Percentiles rank a stretch among this genome's conserved stretches.
phyloP scores from a whole-genome alignment of 1,139 yeast species.

The Blastobotrys persicus region DNA sequence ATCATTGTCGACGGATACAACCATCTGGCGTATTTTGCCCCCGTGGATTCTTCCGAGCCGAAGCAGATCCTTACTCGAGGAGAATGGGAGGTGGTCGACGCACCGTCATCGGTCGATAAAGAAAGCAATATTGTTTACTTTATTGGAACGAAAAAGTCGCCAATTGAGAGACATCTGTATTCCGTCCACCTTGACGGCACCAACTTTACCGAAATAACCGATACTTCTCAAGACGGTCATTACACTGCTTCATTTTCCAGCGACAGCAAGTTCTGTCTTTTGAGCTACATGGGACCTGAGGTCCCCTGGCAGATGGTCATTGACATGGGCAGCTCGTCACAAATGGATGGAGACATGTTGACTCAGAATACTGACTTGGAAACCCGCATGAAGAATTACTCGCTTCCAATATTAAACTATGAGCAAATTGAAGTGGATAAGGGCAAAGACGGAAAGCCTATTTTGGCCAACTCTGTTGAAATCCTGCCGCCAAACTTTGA shows the following conservation, averaged over 20 bases:
- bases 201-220: slow-evolving; percentile 51
- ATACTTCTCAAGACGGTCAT: slow-evolving; percentile 59
- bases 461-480: slow-evolving; percentile 66
- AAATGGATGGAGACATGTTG: slow-evolving; percentile 38
- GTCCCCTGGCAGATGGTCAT: slow-evolving; percentile 64
- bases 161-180: slow-evolving; percentile 58
- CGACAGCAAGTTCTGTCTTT: slow-evolving; percentile 52
- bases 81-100: slow-evolving; percentile 65
- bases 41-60: slow-evolving; percentile 47
- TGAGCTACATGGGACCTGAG: slow-evolving; percentile 62
- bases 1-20: slow-evolving; percentile 61
- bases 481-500: slow-evolving; percentile 70
- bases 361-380: slow-evolving; percentile 38
- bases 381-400: slow-evolving; percentile 38
- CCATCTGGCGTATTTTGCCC: slow-evolving; percentile 67
- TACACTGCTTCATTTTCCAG: slow-evolving; percentile 62
- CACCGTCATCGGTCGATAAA: slow-evolving; percentile 57
- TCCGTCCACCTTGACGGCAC: slow-evolving; percentile 45
- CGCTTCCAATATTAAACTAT: slow-evolving; percentile 56
- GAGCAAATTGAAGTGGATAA: slow-evolving; percentile 48
- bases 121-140: slow-evolving; percentile 58
- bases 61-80: slow-evolving; percentile 54
- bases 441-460: slow-evolving; percentile 37
- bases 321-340: slow-evolving; percentile 38
- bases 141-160: slow-evolving; percentile 54